Evolutionary conservation across 2,329 filamentous ascomycete species (phyloP), one percentile per base, ranked within the genome.

Genomic region (Aspergillus awamori): DNA sequence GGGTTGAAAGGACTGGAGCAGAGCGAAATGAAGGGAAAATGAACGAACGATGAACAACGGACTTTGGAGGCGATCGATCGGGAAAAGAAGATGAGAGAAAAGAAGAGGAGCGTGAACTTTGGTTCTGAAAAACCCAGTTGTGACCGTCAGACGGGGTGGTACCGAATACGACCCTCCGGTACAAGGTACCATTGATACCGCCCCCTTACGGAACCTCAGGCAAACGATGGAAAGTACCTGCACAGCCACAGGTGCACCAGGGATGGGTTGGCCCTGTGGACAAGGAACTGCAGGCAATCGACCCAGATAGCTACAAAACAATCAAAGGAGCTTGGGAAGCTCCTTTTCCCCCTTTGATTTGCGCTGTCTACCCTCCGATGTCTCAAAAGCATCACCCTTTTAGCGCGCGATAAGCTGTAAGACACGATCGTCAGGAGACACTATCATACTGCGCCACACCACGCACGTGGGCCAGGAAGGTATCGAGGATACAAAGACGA

Each of bases 401-500:
- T 24, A 22, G 20, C 45, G 20, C 24, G 22, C 45, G 45, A 48
- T 15, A 13, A 48, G 45, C 20, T 26, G 20, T 43, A 28, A n/a
- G 15, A 24, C 22, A 22, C 24, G 20, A 48, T 24, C 45, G 45
- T 48, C 22, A 48, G 45, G 45, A 48, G 45, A 28, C 45, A 24
- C 24, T n/a, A 24, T 48, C 24, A 11, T 47, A 28, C 57, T 63
- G 61, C 57, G 61, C 61, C 61, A 63, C 61, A 38, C 26, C 22
- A 43, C 17, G 53, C 49, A 56, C 43, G 56, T 62, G 47, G 60
- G 53, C 55, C 39, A 57, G 52, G 13, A 17, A 28, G 54, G 47
- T 58, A 48, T 43, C 24, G 22, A 13, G 13, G 43, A 52, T 59
- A 59, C 60, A 26, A 13, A 13, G 20, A 10, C 54, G 8, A 47